Evolutionary conservation across 306 rosid species (phyloP).

Genomic region (Acmispon strigosus): DNA sequence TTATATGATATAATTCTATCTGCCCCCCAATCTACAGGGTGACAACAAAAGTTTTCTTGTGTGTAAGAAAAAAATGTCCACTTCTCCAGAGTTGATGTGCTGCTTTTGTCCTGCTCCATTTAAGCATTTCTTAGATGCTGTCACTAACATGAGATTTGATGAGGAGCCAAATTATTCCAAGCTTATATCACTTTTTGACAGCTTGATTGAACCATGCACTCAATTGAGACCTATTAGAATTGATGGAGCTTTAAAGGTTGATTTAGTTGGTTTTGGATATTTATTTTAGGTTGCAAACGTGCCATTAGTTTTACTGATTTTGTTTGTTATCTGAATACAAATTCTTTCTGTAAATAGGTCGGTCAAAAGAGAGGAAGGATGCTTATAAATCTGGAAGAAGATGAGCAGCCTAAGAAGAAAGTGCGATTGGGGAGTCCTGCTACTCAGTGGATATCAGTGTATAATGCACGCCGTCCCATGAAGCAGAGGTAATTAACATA

Average conservation of each 20-base stretch:
- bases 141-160: constrained; percentile 80
- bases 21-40: constrained; percentile 48
- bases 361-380: constrained; percentile 85
- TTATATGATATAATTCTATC: neutral
- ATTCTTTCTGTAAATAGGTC: constrained; percentile 41
- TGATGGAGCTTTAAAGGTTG: constrained; percentile 93
- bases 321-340: constrained; percentile 2
- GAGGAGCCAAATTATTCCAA: constrained; percentile 91
- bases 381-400: constrained; percentile 79
- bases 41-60: constrained; percentile 96
- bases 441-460: constrained; percentile 92
- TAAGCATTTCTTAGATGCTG: constrained; percentile 84
- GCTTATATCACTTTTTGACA: constrained; percentile 73
- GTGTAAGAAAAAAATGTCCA: constrained; percentile 89
- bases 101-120: constrained; percentile 87
- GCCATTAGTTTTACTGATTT: neutral
- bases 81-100: constrained; percentile 88
- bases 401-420: constrained; percentile 94
- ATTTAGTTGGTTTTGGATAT: neutral
- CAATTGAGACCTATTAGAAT: constrained; percentile 76
- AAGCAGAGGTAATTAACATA: constrained; percentile 70
- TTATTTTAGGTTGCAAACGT: neutral
- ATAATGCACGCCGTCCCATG: constrained; percentile 93
- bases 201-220: constrained; percentile 71
- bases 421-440: constrained; percentile 88